Base-by-base conservation (phyloP, 208 protist genomes). In the Strigomonas culicis region DNA sequence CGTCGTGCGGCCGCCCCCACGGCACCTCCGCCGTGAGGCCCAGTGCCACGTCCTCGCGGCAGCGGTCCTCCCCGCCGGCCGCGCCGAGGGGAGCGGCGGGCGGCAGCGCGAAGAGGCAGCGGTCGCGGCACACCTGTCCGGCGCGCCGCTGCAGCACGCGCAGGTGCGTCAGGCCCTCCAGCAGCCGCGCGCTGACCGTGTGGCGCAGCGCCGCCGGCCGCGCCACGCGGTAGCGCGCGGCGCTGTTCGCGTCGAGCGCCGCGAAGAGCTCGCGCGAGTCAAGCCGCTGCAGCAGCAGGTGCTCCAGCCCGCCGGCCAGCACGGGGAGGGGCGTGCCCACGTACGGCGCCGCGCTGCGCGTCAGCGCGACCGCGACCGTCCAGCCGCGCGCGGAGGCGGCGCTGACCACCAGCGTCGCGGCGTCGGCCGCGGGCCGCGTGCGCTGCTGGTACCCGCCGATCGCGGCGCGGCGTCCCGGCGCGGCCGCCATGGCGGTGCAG, bases 281-380 rank as follows among this genome's bases (percentile, higher is more conserved):
- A 28, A 88, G 53, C 32, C 66, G 72, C 1, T 51, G 61, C 2
- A 57, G 59, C 39, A 86, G 64, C 15, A 92, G 64, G 24, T 70
- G 34, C 50, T 76, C 77, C 50, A 88, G 58, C 53, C 82, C 79
- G 56, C 61, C 63, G 46, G 78, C 52, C 30, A 92, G 81, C 21
- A 67, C 53, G 3, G 71, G 55, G 41, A 92, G 73, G n/a, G 85
- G 71, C 15, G 80, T 19, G 15, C 85, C 85, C 25, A 74, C 63
- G 62, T 81, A 92, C 21, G 68, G 76, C 49, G 65, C 71, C 10
- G 70, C 60, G 56, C 70, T 75, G 8, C 70, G 63, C 50, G 77
- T 72, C 25, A 87, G 69, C 19, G 68, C 60, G 34, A 87, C 43
- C 46, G 72, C 66, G 22, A 92, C 65, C 15, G 74, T 78, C 85